These are phyloP conservation scores for Xylariaceae sp. DNA, from an alignment of 2,329 filamentous ascomycete genomes.

Conservation along the genomic window DNA sequence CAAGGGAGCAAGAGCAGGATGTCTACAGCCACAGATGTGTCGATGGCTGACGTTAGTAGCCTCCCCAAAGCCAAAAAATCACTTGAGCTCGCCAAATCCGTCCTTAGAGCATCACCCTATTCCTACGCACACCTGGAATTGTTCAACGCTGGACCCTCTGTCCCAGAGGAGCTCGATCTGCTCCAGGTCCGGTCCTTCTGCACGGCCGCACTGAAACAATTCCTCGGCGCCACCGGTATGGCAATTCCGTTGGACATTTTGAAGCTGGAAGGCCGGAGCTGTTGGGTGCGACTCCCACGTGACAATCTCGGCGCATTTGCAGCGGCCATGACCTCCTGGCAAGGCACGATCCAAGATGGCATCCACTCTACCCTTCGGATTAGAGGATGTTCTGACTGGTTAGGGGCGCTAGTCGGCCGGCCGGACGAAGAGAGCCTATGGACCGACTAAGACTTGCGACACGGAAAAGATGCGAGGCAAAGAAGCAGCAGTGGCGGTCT, in stretches of 20 bases:
- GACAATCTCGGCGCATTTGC: constrained; percentile 56
- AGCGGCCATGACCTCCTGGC: constrained; percentile 62
- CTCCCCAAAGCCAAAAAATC: constrained; percentile 31
- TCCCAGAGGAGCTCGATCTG: constrained; percentile 44
- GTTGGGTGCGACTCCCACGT: constrained; percentile 61
- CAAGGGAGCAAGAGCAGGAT: constrained; percentile 4
- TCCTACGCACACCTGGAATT: constrained; percentile 54
- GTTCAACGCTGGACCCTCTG: constrained; percentile 27
- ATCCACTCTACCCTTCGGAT: constrained; percentile 49
- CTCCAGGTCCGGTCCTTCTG: constrained; percentile 60
- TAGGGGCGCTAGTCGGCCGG: constrained; percentile 53
- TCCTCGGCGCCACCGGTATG: constrained; percentile 63
- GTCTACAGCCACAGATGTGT: constrained; percentile 3
- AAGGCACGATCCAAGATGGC: constrained; percentile 39
- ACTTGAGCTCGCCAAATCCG: constrained; percentile 46
- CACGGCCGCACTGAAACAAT: constrained; percentile 58
- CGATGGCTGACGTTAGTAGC: neutral
- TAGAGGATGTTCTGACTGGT: constrained; percentile 57
- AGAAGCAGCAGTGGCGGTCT: constrained; percentile 4
- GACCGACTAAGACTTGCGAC: constrained; percentile 32
- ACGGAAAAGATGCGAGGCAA: constrained; percentile 3
- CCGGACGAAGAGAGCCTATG: constrained; percentile 45
- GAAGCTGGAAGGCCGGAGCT: constrained; percentile 48
- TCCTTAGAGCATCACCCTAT: constrained; percentile 46
- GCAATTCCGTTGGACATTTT: constrained; percentile 67